Percentiles rank a stretch among this genome's conserved stretches.
These are phyloP conservation scores for Alnus rubra DNA, from an alignment of 306 rosid genomes.

Conservation along the genomic window DNA sequence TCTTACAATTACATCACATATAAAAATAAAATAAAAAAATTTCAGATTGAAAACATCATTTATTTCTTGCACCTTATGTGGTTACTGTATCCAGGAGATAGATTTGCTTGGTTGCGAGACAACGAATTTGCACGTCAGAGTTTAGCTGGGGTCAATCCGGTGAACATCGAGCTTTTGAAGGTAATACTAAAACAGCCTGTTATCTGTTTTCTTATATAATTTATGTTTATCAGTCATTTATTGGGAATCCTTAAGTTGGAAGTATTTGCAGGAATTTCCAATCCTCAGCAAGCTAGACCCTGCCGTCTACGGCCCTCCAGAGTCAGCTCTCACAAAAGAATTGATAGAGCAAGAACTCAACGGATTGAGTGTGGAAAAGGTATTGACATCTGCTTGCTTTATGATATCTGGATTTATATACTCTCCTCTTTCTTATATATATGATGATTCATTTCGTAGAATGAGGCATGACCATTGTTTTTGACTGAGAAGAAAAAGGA, in stretches of 20 bases:
- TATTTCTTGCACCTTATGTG: slow-evolving; percentile 12
- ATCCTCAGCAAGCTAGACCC: slow-evolving; percentile 80
- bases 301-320: slow-evolving; percentile 67
- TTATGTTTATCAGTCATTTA: not conserved
- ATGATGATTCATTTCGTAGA: not conserved
- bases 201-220: not conserved
- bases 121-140: slow-evolving; percentile 90
- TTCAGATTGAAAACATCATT: not conserved
- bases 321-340: slow-evolving; percentile 78
- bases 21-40: not conserved
- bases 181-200: slow-evolving; percentile 41
- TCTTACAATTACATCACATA: slow-evolving; percentile 4
- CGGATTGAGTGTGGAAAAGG: slow-evolving; percentile 79
- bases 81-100: slow-evolving; percentile 54
- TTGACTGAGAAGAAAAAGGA: not conserved
- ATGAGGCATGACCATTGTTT: not conserved
- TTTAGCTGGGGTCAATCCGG: slow-evolving; percentile 93
- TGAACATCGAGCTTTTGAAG: slow-evolving; percentile 83
- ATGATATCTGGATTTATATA: not conserved
- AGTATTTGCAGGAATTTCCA: slow-evolving; percentile 67
- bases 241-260: slow-evolving; percentile 14
- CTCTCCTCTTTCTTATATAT: not conserved
- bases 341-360: slow-evolving; percentile 72
- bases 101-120: slow-evolving; percentile 87
- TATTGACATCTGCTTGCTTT: slow-evolving; percentile 24